Evolutionary conservation across 228 moss, liverwort and hornwort species (phyloP), one percentile per base, ranked within the genome.

Genomic region (Sphagnum magellanicum): DNA sequence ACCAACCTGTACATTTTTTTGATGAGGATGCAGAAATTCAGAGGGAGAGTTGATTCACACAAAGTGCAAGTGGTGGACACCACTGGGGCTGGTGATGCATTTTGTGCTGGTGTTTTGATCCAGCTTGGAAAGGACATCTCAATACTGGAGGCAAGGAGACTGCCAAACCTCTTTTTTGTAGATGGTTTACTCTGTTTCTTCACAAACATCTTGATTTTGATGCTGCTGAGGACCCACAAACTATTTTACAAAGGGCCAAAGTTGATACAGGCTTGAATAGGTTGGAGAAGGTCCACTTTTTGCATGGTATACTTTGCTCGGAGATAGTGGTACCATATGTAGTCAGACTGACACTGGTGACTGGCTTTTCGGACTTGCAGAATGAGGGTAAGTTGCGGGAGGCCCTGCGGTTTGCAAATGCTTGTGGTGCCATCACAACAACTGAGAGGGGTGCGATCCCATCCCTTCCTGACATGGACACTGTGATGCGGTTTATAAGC

Each of bases 1-100:
- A 32, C 32, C 32, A 32, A 32, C 32, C 32, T 32, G 32, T 32
- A 3, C 32, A 32, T 32, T 32, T 32, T 32, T 32, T 32, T 32
- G 32, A 11, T 32, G 32, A 32, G 32, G 53, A 47, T 71, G 53
- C 50, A 84, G 78, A 73, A 72, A 63, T 84, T 84, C 59, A 78
- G 53, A 66, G 84, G 84, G 51, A 74, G 74, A 14, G 78, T 84
- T 14, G 50, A 49, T 71, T 80, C 81, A 11, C 12, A 78, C 9
- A 76, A 84, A 64, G 84, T 81, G 73, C 84, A 84, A 78, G 81
- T 81, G 55, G 84, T 81, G 72, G 84, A 84, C 75, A 84, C 84
- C 4, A 84, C 84, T 47, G 78, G 84, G 1, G 81, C 84, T 0
- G 84, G 84, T 65, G 84, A 84, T 76, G 81, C 84, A 65, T 84